phyloP scores from a whole-genome alignment of 2,329 filamentous ascomycete species.

The Lachnellula willkommii region DNA sequence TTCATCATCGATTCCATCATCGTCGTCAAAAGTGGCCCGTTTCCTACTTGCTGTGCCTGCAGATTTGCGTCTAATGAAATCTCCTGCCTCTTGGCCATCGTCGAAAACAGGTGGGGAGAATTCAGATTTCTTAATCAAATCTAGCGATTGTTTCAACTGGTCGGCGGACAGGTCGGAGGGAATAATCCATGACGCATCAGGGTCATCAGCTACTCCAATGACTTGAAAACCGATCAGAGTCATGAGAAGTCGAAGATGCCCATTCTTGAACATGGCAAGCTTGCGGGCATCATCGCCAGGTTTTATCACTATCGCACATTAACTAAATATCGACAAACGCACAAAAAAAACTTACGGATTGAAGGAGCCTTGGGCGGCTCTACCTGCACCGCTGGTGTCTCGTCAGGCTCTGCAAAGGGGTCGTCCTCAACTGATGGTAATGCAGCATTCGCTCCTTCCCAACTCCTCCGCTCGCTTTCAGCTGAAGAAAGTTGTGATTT shows the following conservation, averaged over 20 bases:
- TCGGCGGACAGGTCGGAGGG: conserved; percentile 60
- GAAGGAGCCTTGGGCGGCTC: conserved; percentile 40
- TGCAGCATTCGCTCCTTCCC: conserved; percentile 67
- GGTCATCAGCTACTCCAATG: conserved; percentile 54
- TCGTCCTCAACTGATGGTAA: conserved; percentile 42
- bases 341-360: conserved; percentile 44
- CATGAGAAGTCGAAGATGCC: conserved; percentile 80
- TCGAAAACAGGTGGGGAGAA: conserved; percentile 74
- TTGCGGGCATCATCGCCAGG: conserved; percentile 61
- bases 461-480: conserved; percentile 67
- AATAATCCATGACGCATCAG: conserved; percentile 73
- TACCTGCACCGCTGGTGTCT: conserved; percentile 27
- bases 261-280: conserved; percentile 80
- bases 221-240: conserved; percentile 66
- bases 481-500: conserved; percentile 65
- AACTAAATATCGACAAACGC: not conserved
- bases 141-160: conserved; percentile 62
- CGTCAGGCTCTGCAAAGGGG: conserved; percentile 32
- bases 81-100: conserved; percentile 61
- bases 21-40: conserved; percentile 62
- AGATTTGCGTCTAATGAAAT: conserved; percentile 69
- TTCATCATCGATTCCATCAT: conserved; percentile 51
- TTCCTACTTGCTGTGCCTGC: conserved; percentile 42
- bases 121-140: conserved; percentile 70
- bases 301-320: conserved; percentile 26